Evolutionary conservation across 768 basidiomycete genomes (phyloP).

Genomic region (Chalciporus pseudorubinellus): DNA sequence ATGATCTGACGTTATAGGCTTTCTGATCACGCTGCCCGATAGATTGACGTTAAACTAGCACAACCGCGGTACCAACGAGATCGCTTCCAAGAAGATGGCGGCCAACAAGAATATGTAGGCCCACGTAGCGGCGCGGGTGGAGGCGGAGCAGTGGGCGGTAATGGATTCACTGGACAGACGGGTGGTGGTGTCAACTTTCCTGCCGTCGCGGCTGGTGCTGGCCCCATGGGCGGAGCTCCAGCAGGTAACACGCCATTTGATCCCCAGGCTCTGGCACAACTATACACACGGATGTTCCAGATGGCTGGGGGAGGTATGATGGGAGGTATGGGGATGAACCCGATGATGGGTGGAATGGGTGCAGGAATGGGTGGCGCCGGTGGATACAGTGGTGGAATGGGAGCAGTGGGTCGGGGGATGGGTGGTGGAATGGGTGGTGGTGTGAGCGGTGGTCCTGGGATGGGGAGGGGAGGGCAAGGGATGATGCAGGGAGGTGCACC

Average conservation of each 20-base stretch:
- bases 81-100: constrained; percentile 49
- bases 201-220: constrained; percentile 20
- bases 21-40: constrained; percentile 1
- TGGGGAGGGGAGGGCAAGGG: constrained; percentile 38
- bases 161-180: constrained; percentile 33
- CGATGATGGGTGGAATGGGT: constrained; percentile 36
- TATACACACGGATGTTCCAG: constrained; percentile 95
- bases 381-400: constrained; percentile 38
- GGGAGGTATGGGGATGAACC: constrained; percentile 42
- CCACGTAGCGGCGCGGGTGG: constrained; percentile 9
- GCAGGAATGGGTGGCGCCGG: constrained; percentile 34
- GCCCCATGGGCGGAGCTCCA: constrained; percentile 29
- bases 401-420: constrained; percentile 41
- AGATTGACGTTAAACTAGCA: constrained; percentile 98
- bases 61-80: constrained; percentile 86
- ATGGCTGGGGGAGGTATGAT: constrained; percentile 58
- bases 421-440: constrained; percentile 32
- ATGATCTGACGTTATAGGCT: neutral
- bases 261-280: constrained; percentile 85
- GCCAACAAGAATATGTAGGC: constrained; percentile 18
- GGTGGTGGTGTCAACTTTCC: constrained; percentile 38
- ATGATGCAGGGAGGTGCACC: constrained; percentile 38
- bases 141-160: constrained; percentile 10
- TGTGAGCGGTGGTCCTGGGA: constrained; percentile 37
- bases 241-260: constrained; percentile 74